Evolutionary conservation across 805 yeast species (phyloP).

Genomic region (baker's yeast (Saccharomyces cerevisiae)): DNA sequence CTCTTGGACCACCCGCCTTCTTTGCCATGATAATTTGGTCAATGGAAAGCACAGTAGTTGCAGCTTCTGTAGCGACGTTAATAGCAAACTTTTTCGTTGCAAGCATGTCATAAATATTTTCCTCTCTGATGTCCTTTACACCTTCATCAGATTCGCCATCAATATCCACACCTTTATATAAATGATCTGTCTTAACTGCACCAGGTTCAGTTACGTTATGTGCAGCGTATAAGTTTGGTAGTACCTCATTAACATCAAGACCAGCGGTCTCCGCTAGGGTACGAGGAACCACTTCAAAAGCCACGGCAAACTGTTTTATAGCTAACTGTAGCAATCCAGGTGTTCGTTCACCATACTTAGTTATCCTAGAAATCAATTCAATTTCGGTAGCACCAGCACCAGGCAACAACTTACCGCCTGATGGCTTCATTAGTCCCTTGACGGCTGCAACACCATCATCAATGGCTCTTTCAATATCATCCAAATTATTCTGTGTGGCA

Average conservation of each 20-base stretch:
- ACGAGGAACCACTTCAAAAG: constrained; percentile 91
- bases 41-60: constrained; percentile 64
- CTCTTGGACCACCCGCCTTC: constrained; percentile 98
- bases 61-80: constrained; percentile 91
- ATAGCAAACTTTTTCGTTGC: constrained; percentile 80
- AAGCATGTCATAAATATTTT: constrained; percentile 70
- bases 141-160: constrained; percentile 66
- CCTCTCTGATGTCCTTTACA: constrained; percentile 58
- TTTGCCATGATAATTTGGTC: constrained; percentile 98
- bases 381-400: constrained; percentile 97
- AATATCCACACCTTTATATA: constrained; percentile 61
- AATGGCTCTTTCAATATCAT: constrained; percentile 93
- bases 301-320: constrained; percentile 86
- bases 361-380: constrained; percentile 71
- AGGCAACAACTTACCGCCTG: constrained; percentile 70
- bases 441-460: constrained; percentile 93
- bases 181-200: constrained; percentile 19
- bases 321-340: constrained; percentile 91
- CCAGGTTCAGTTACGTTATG: constrained; percentile 42
- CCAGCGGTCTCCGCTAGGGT: constrained; percentile 93
- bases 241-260: constrained; percentile 78
- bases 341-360: constrained; percentile 83
- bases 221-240: constrained; percentile 82
- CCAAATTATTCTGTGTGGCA: constrained; percentile 88
- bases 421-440: constrained; percentile 77